Percentiles rank a stretch among this genome's conserved stretches.
These are phyloP conservation scores for Helianthus tuberosus DNA, from an alignment of 129 eudicot species.

Conservation along the genomic window DNA sequence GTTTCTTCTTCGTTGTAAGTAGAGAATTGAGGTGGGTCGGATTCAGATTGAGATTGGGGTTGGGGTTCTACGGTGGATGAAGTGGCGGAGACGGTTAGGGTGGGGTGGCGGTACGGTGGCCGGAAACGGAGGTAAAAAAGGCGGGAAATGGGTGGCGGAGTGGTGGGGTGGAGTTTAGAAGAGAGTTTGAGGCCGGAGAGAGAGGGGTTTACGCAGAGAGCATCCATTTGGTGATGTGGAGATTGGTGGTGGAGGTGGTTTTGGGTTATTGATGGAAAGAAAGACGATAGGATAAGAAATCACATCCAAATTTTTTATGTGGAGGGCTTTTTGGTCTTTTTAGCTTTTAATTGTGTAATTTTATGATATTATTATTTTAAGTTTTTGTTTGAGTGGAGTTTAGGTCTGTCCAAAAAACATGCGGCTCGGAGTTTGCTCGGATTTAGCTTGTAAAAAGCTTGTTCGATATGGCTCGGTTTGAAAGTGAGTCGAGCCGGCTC, in stretches of 20 bases:
- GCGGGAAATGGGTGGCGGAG: conserved; percentile 31
- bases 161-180: conserved; percentile 36
- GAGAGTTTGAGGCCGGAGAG: conserved; percentile 60
- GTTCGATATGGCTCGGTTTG: no score
- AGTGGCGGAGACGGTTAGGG: conserved; percentile 45
- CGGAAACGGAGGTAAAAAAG: conserved; percentile 27
- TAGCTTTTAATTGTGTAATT: conserved; percentile 19
- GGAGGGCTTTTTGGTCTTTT: conserved; percentile 14
- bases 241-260: conserved; percentile 11
- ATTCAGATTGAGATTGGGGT: conserved; percentile 18
- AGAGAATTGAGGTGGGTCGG: conserved; percentile 43
- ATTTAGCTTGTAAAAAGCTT: no score
- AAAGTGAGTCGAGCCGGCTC: no score
- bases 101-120: conserved; percentile 23
- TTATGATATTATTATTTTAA: not conserved
- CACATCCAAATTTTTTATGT: conserved; percentile 33
- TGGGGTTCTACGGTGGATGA: conserved; percentile 47
- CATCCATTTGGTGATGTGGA: conserved; percentile 45
- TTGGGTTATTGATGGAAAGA: conserved; percentile 1
- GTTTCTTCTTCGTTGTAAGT: conserved; percentile 68
- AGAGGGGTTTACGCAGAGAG: conserved; percentile 46
- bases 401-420: no score
- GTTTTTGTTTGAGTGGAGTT: no score
- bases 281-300: conserved; percentile 55
- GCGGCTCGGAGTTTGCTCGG: no score